Evolutionary conservation across 257 asterid species (phyloP).

Genomic region (Nyctanthes arbortristis): DNA sequence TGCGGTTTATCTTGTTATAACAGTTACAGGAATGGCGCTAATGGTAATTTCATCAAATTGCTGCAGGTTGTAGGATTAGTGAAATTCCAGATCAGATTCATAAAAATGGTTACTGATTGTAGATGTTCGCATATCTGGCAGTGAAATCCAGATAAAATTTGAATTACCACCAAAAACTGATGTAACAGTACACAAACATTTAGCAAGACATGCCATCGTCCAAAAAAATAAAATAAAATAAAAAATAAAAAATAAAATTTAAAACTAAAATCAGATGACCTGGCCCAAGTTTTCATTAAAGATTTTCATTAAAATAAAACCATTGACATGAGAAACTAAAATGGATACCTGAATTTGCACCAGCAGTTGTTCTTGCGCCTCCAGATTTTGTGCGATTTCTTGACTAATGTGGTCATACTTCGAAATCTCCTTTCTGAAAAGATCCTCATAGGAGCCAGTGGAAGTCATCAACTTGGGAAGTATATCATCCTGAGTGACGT

Average conservation of each 20-base stretch:
- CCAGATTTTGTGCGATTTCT: slow-evolving; percentile 79
- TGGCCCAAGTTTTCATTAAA: neutral
- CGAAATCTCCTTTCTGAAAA: slow-evolving; percentile 85
- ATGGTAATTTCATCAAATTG: neutral
- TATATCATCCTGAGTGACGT: slow-evolving; percentile 80
- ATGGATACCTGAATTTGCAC: slow-evolving; percentile 79
- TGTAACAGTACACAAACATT: neutral
- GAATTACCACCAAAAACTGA: neutral
- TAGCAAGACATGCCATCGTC: neutral
- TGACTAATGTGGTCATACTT: slow-evolving; percentile 81
- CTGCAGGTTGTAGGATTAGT: neutral
- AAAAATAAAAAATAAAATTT: neutral
- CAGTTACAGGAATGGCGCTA: neutral
- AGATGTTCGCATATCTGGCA: neutral
- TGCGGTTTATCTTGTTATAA: neutral
- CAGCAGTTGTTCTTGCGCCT: slow-evolving; percentile 80
- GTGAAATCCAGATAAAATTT: neutral
- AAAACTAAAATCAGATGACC: neutral
- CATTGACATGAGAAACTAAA: neutral
- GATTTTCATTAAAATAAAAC: neutral
- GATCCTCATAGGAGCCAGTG: slow-evolving; percentile 91
- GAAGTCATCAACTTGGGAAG: slow-evolving; percentile 91
- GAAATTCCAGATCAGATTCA: neutral
- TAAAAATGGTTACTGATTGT: neutral
- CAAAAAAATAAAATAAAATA: no score